phyloP scores from a whole-genome alignment of 116 monocot genomes.

The Cymodocea nodosa region DNA sequence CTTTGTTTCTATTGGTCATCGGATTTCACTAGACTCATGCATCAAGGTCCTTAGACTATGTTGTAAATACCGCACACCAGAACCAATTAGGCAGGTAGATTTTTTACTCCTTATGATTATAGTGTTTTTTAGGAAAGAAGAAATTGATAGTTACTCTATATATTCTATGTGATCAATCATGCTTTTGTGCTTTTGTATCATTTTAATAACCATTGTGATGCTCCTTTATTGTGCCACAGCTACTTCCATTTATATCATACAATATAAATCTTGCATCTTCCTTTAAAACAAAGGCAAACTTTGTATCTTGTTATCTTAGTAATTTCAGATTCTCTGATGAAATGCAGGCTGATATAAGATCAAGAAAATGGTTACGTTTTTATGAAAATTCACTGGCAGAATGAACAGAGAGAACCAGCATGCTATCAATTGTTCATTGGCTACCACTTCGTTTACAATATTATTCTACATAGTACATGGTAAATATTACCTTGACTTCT shows the following conservation, averaged over 20 bases:
- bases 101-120: background rate
- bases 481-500: background rate
- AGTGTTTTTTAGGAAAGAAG: background rate
- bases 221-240: background rate
- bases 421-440: background rate
- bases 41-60: slow-evolving; percentile 42
- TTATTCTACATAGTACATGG: no score
- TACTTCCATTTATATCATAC: background rate
- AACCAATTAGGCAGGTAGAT: slow-evolving; percentile 75
- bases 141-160: background rate
- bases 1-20: slow-evolving; percentile 79
- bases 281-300: background rate
- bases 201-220: background rate
- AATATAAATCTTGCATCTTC: no score
- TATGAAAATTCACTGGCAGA: background rate
- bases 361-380: slow-evolving; percentile 20
- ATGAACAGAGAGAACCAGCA: background rate
- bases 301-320: background rate
- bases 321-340: background rate
- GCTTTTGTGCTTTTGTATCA: background rate
- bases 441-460: no score
- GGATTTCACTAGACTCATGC: slow-evolving; percentile 81
- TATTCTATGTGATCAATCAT: background rate
- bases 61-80: slow-evolving; percentile 81
- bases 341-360: slow-evolving; percentile 82